Percentiles rank a stretch among this genome's conserved stretches.
phyloP scores from a whole-genome alignment of 1,284 basidiomycete genomes.

The Ustilago shanxiensis region DNA sequence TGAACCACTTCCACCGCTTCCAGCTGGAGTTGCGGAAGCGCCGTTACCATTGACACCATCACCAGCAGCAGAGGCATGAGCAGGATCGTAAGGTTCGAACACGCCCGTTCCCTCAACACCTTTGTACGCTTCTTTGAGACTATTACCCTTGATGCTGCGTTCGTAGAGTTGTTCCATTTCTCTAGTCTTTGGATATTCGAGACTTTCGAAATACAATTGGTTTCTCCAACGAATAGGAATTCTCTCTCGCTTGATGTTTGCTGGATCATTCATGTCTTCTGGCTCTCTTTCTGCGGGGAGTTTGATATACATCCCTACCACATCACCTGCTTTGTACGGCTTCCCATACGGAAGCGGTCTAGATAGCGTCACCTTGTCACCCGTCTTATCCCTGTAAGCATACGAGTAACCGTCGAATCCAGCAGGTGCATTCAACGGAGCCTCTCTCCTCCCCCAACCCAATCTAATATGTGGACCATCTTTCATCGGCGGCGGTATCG shows the following conservation, averaged over 20 bases:
- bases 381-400: slow-evolving; percentile 88
- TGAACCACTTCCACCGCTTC: slow-evolving; percentile 20
- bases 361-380: slow-evolving; percentile 89
- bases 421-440: slow-evolving; percentile 89
- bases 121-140: slow-evolving; percentile 37
- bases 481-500: slow-evolving; percentile 53
- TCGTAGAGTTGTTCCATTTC: slow-evolving; percentile 83
- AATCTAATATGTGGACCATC: slow-evolving; percentile 85
- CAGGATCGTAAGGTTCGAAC: slow-evolving; percentile 19
- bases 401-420: slow-evolving; percentile 96
- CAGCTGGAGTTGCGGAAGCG: not conserved
- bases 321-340: slow-evolving; percentile 84
- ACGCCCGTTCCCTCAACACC: slow-evolving; percentile 43
- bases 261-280: slow-evolving; percentile 41
- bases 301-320: slow-evolving; percentile 91
- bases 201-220: slow-evolving; percentile 94
- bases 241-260: slow-evolving; percentile 63
- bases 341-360: slow-evolving; percentile 80
- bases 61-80: not conserved
- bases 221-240: slow-evolving; percentile 90
- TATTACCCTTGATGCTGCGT: slow-evolving; percentile 64
- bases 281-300: slow-evolving; percentile 75
- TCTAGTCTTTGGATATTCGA: slow-evolving; percentile 90
- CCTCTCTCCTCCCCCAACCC: slow-evolving; percentile 92
- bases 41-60: slow-evolving; percentile 17